Base-by-base conservation (phyloP, 257 asterid genomes). In the Jasminum sambac region DNA sequence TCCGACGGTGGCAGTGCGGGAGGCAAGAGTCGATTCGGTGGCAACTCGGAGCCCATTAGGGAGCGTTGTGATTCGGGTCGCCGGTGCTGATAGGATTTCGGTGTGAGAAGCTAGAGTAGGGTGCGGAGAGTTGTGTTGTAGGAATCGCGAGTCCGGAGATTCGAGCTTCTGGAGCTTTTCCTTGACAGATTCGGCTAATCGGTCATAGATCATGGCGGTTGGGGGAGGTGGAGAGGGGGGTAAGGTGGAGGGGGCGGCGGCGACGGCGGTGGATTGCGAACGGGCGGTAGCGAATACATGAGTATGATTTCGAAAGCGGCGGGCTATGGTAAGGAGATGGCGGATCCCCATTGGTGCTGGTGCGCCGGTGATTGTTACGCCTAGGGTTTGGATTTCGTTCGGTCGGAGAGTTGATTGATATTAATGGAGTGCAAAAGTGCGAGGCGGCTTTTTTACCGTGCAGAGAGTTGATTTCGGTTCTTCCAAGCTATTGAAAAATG, bases 1-100 rank as follows among this genome's bases (percentile, higher is more conserved):
- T 8, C 98, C 99, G 5, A 95, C 96, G 3, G 99, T 89, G 50
- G 99, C 96, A 4, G 98, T 91, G 12, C 73, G 61, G 3, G 83
- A 63, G 40, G 91, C 80, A 4, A 93, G 91, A 60, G 72, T 78
- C 48, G 99, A 84, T 80, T 94, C 99, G 11, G 99, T 91, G 52
- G 96, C 99, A 26, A 94, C 79, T 0, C 99, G 92, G 1, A 94
- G 82, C 24, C 99, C 99, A 60, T 84, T 89, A 16, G 96, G 89
- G 13, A 94, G 90, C 9, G 96, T 91, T 6, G 99, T 94, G 78
- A 94, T 83, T 4, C 90, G 84, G 26, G 99, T 91, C 21, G 72
- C 75, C 0, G 98, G 99, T 11, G 92, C 77, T 25, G 95, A 68
- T 64, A 94, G 89, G 83, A 91, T 88, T 1, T 85, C 84, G 2